Conservation (phyloP, 805 yeast genomes). For the Yamadazyma tumulicola region DNA sequence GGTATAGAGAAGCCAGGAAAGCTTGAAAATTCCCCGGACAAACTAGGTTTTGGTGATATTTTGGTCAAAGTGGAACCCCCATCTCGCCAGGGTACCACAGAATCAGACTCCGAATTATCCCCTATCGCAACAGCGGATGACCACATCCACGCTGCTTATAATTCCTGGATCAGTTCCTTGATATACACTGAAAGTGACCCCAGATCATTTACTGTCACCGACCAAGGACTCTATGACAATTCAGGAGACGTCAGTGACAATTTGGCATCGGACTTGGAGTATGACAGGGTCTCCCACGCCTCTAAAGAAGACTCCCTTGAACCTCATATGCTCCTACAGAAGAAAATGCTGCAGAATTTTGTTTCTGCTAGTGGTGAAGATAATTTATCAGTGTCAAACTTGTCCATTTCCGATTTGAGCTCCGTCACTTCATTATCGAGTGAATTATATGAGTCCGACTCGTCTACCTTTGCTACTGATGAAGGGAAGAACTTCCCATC, state of each 20-base stretch:
- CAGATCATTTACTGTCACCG: slow-evolving; percentile 21
- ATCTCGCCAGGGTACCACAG: slow-evolving; percentile 2
- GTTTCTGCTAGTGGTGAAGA: too few species aligned
- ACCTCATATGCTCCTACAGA: slow-evolving; percentile 9
- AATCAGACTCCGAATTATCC: slow-evolving; percentile 1
- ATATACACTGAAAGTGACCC: slow-evolving; percentile 14
- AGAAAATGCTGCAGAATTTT: slow-evolving; percentile 8
- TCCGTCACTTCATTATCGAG: slow-evolving; percentile 18
- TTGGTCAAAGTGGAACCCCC: slow-evolving; percentile 15
- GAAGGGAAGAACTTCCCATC: background rate
- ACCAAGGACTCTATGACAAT: slow-evolving; percentile 39
- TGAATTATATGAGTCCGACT: slow-evolving; percentile 8
- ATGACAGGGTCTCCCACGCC: slow-evolving; percentile 9
- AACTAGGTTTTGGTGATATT: background rate
- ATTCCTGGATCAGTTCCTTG: slow-evolving; percentile 27
- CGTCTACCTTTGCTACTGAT: slow-evolving; percentile 5
- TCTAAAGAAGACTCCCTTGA: slow-evolving; percentile 6
- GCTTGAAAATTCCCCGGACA: background rate
- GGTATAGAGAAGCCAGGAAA: too few species aligned
- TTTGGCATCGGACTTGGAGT: slow-evolving; percentile 29
- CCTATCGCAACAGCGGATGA: slow-evolving; percentile 1
- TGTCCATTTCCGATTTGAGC: slow-evolving; percentile 14
- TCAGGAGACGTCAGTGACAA: slow-evolving; percentile 14
- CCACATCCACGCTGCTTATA: slow-evolving; percentile 14
- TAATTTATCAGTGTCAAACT: background rate